These are phyloP conservation scores for Aphanomyces stellatus DNA, from an alignment of 352 stramenopile species.

Conservation along the genomic window DNA sequence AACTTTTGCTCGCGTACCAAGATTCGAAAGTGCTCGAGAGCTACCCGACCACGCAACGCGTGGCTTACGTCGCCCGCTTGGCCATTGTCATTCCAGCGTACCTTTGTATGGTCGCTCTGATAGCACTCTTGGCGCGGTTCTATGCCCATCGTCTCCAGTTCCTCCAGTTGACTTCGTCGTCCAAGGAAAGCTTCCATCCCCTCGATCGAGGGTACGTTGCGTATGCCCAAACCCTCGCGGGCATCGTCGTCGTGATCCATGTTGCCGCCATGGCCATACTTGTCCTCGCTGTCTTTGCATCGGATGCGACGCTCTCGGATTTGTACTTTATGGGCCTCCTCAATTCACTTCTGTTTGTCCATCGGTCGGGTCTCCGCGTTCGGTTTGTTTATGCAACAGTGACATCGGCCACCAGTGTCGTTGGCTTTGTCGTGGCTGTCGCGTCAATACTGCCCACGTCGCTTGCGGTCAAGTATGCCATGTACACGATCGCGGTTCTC, in stretches of 20 bases:
- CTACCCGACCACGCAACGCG: not conserved
- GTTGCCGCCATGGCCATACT: conserved; percentile 30
- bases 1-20: conserved; percentile 31
- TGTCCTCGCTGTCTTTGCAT: conserved; percentile 28
- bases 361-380: conserved; percentile 35
- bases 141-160: too few species aligned
- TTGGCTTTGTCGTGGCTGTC: conserved; percentile 9
- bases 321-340: conserved; percentile 39
- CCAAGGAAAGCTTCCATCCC: too few species aligned
- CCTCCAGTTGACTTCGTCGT: too few species aligned
- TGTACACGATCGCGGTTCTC: conserved; percentile 28
- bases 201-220: conserved; percentile 32
- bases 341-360: conserved; percentile 35
- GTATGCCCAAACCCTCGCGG: conserved; percentile 26
- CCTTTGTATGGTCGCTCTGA: too few species aligned
- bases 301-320: conserved; percentile 22
- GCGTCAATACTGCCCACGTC: not conserved
- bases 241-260: conserved; percentile 28
- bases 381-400: conserved; percentile 31
- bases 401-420: conserved; percentile 19
- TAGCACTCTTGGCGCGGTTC: too few species aligned
- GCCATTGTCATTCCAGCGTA: conserved; percentile 33
- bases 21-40: conserved; percentile 33
- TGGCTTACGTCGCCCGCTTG: conserved; percentile 27
- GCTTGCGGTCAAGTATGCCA: conserved; percentile 21